Percentiles rank a stretch among this genome's conserved stretches.
Conservation (phyloP, 345 rosid genomes). For the Sisymbrium altissimum region DNA sequence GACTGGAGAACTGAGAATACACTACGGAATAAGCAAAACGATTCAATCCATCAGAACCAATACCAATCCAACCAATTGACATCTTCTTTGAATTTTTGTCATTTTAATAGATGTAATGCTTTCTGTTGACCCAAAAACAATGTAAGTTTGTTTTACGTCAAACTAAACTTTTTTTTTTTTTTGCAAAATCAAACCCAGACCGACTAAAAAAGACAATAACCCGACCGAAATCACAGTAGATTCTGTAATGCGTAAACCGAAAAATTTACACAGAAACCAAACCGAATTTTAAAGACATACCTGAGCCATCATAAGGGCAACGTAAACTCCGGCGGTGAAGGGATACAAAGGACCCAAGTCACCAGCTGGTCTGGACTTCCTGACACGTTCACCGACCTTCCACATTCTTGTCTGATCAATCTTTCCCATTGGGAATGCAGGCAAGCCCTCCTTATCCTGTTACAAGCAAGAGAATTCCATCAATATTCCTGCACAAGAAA, state of each 20-base stretch:
- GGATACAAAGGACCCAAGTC: conserved; percentile 81
- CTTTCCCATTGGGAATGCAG: conserved; percentile 98
- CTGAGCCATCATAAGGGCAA: conserved; percentile 98
- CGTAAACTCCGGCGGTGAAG: conserved; percentile 88
- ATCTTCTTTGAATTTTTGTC: too few relatives aligned
- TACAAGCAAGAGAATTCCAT: conserved; percentile 1
- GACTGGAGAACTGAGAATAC: not conserved
- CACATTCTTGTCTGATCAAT: conserved; percentile 96
- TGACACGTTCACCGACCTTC: conserved; percentile 85
- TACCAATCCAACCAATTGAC: not conserved
- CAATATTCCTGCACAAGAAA: not conserved
- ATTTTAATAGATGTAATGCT: not conserved
- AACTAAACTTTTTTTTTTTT: too few relatives aligned
- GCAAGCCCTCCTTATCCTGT: conserved; percentile 91
- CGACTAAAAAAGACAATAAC: too few relatives aligned
- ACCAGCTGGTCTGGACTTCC: conserved; percentile 60
- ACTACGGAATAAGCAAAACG: not conserved
- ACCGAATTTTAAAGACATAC: conserved; percentile 31
- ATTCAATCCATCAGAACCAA: not conserved
- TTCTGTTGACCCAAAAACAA: too few relatives aligned
- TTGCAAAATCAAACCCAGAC: not conserved
- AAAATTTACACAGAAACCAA: not conserved
- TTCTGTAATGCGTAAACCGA: not conserved
- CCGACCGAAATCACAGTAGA: not conserved
- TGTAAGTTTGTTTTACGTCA: too few relatives aligned